These are phyloP conservation scores for Esteya vermicola DNA, from an alignment of 2,329 filamentous ascomycete genomes.

Conservation along the genomic window DNA sequence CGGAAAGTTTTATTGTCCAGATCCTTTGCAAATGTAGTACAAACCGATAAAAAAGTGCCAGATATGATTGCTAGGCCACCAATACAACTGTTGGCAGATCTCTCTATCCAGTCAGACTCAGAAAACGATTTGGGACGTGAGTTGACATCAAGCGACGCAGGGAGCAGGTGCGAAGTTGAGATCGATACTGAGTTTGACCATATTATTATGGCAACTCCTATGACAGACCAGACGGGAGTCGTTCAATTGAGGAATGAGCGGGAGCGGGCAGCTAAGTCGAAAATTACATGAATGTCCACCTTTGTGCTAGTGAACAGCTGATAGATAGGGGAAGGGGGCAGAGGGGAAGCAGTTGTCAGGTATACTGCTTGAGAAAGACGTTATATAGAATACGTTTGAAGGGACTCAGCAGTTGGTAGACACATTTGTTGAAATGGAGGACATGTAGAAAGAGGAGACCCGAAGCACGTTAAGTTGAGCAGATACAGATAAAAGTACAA, in stretches of 20 bases:
- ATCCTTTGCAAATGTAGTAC: constrained; percentile 55
- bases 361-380: constrained; percentile 57
- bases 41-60: constrained; percentile 37
- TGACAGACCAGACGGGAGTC: constrained; percentile 71
- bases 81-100: constrained; percentile 37
- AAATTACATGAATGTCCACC: constrained; percentile 35
- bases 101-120: constrained; percentile 57
- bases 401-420: too few relatives aligned
- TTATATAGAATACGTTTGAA: too few relatives aligned
- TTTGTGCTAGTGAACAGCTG: constrained; percentile 23
- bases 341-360: constrained; percentile 21
- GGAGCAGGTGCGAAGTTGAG: constrained; percentile 17
- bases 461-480: too few relatives aligned
- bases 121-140: constrained; percentile 31
- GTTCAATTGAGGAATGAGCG: constrained; percentile 42
- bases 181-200: constrained; percentile 78
- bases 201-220: constrained; percentile 81
- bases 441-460: too few relatives aligned
- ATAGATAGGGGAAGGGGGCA: background rate
- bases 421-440: too few relatives aligned
- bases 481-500: too few relatives aligned
- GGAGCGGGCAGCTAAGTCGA: constrained; percentile 30
- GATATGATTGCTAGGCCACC: constrained; percentile 47
- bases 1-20: constrained; percentile 84
- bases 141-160: constrained; percentile 1